Evolutionary conservation across 108 stramenopile genomes (phyloP).

Genomic region (Parmales sp.): DNA sequence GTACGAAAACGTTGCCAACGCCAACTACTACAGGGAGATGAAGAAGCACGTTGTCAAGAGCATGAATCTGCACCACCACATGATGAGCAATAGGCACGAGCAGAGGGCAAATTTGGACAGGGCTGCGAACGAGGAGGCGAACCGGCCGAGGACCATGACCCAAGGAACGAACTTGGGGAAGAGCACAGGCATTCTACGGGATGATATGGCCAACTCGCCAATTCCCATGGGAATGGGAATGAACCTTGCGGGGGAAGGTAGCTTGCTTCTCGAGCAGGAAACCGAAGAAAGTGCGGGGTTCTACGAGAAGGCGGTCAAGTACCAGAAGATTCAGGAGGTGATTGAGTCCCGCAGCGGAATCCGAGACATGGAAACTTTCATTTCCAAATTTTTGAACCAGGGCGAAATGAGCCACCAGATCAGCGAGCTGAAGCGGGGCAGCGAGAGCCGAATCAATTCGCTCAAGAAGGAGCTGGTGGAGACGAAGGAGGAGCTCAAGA

Average conservation of each 20-base stretch:
- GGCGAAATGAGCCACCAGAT: background rate
- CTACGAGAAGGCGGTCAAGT: background rate
- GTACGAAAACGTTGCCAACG: slow-evolving; percentile 15
- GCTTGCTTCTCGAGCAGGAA: no score
- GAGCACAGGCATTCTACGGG: no score
- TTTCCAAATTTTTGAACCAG: background rate
- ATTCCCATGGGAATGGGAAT: no score
- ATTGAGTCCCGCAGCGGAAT: background rate
- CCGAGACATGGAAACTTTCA: background rate
- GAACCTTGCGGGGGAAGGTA: no score
- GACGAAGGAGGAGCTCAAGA: background rate
- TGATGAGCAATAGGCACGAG: background rate
- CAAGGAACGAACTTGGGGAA: no score
- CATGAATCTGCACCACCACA: background rate
- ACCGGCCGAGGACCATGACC: background rate
- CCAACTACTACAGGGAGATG: slow-evolving; percentile 5
- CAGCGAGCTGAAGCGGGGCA: background rate
- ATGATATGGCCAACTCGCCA: no score
- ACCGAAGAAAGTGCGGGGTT: background rate
- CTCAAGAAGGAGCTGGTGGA: background rate
- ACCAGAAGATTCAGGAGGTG: background rate
- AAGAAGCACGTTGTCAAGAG: background rate
- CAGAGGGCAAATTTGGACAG: slow-evolving; percentile 9
- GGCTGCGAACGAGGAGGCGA: background rate
- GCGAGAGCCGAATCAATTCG: background rate